Conservation (phyloP, 768 basidiomycete species). For the Sutorius australiensis region DNA sequence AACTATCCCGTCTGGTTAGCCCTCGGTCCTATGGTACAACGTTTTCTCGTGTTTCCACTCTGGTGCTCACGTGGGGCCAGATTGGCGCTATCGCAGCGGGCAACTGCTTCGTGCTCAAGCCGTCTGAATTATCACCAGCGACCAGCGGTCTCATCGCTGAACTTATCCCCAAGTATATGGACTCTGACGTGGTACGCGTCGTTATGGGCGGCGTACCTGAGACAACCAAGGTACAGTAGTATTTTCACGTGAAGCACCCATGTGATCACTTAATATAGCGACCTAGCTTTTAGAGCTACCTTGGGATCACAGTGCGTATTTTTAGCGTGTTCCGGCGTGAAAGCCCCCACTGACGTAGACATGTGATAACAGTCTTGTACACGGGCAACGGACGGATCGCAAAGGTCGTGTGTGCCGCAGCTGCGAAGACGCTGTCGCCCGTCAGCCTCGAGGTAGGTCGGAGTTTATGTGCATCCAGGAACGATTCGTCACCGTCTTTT, state of each 20-base stretch:
- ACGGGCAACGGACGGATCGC: constrained; percentile 63
- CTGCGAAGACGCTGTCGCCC: constrained; percentile 73
- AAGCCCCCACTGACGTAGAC: not conserved
- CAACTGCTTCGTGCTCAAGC: constrained; percentile 67
- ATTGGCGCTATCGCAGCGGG: constrained; percentile 79
- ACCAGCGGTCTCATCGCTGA: constrained; percentile 57
- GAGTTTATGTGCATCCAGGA: not conserved
- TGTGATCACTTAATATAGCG: not conserved
- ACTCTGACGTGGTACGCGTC: constrained; percentile 58
- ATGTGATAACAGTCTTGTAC: constrained; percentile 38
- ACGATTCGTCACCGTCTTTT: not conserved
- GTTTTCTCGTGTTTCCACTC: not conserved
- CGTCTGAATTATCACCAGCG: constrained; percentile 65
- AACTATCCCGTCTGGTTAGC: constrained; percentile 69
- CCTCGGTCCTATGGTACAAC: constrained; percentile 53
- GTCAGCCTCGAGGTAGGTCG: constrained; percentile 50
- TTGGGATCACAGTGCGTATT: constrained; percentile 55
- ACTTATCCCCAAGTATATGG: constrained; percentile 73
- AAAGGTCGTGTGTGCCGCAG: constrained; percentile 64
- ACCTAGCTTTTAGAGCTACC: constrained; percentile 64
- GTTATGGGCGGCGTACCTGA: constrained; percentile 67
- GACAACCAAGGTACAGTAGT: constrained; percentile 46
- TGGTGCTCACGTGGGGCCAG: constrained; percentile 23
- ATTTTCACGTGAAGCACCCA: fast-evolving
- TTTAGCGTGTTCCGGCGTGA: not conserved